Conservation (phyloP, 441 rosid genomes). For the Euphorbia corollata region DNA sequence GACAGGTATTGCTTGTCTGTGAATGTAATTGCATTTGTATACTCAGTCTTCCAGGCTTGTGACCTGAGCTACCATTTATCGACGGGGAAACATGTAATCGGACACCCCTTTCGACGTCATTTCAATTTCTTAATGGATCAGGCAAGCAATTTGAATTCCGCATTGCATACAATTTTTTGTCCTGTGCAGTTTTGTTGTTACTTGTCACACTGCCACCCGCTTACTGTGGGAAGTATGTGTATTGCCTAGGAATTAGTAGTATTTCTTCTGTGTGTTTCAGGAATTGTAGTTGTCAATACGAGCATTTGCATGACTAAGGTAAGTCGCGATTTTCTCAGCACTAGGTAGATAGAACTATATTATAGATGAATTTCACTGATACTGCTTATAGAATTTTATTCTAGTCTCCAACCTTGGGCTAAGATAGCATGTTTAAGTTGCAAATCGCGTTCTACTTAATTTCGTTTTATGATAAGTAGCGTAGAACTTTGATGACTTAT, state of each 20-base stretch:
- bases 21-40: constrained; percentile 68
- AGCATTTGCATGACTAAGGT: too few relatives aligned
- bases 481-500: background rate
- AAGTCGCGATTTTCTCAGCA: too few relatives aligned
- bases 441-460: background rate
- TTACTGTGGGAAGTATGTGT: background rate
- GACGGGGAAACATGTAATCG: constrained; percentile 43
- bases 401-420: background rate
- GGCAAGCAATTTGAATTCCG: constrained; percentile 33
- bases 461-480: background rate
- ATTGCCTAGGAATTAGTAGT: background rate
- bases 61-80: constrained; percentile 48
- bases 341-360: background rate
- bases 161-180: constrained; percentile 5
- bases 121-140: constrained; percentile 88
- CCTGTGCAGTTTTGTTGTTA: too few relatives aligned
- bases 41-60: constrained; percentile 66
- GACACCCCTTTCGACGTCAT: constrained; percentile 37
- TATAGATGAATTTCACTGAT: background rate
- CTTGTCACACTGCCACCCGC: background rate
- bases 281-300: too few relatives aligned
- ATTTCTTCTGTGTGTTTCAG: too few relatives aligned
- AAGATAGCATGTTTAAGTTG: background rate
- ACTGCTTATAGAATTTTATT: background rate
- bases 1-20: constrained; percentile 80